A percentile compares a stretch with the other conserved stretches of the same genome.
These are phyloP conservation scores for Vitis rotundifolia DNA, from an alignment of 164 flowering plant genomes.

Conservation along the genomic window DNA sequence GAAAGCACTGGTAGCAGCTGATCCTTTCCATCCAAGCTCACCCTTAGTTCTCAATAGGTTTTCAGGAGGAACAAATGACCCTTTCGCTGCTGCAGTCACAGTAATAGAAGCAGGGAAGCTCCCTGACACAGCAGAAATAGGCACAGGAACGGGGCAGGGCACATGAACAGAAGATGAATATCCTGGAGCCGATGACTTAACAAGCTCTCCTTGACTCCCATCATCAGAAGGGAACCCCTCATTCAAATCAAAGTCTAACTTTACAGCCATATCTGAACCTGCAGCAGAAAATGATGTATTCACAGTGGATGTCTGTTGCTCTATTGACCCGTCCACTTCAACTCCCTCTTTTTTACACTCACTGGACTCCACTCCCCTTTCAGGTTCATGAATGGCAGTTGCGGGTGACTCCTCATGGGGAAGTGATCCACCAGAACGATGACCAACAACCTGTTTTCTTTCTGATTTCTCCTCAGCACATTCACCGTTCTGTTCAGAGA, in stretches of 20 bases:
- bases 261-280: constrained; percentile 41
- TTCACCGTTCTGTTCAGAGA: constrained; percentile 16
- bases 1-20: constrained; percentile 98
- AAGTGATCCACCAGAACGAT: constrained; percentile 16
- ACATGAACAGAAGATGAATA: constrained; percentile 33
- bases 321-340: constrained; percentile 39
- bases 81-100: constrained; percentile 89
- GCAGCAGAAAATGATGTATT: constrained; percentile 32
- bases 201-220: constrained; percentile 46
- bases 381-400: constrained; percentile 22
- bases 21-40: constrained; percentile 93
- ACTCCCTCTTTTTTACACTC: constrained; percentile 18
- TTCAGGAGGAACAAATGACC: constrained; percentile 78
- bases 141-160: constrained; percentile 37
- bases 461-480: constrained; percentile 27
- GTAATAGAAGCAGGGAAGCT: constrained; percentile 64
- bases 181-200: constrained; percentile 20
- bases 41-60: constrained; percentile 54
- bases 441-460: constrained; percentile 27
- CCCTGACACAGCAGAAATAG: constrained; percentile 39
- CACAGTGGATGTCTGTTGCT: constrained; percentile 34
- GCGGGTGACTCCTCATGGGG: constrained; percentile 16
- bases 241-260: constrained; percentile 84
- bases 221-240: constrained; percentile 82
- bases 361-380: constrained; percentile 8